Base-by-base conservation (phyloP, 2,329 filamentous ascomycete genomes). In the Aspergillus sp. region DNA sequence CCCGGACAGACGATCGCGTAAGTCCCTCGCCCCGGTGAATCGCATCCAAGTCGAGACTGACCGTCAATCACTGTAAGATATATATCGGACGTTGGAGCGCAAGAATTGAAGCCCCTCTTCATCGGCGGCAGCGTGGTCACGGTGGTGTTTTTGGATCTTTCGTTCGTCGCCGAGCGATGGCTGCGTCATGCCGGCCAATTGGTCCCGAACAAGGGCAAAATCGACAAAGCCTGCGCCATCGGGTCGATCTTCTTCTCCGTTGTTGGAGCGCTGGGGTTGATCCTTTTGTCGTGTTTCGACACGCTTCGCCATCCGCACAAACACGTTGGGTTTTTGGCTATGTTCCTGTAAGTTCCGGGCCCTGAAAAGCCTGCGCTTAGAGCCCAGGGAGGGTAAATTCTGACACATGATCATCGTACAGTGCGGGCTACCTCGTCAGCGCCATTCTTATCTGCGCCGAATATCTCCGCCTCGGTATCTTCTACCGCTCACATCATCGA, bases 391-490 rank as follows among this genome's bases (percentile, higher is more conserved):
- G 39, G n/a, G 5, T 22, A 14, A 36, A 16, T 24, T 39, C 31
- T 53, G 12, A 54, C 4, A 24, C 24, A 24, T 24, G 24, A 24
- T 24, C 24, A 24, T 24, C 24, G 24, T 6, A 6, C 47, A 79
- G 77, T 57, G 87, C 76, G 14, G 95, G 92, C 36, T 98, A 96
- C 74, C 80, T 97, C 56, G 72, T 96, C 56, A 91, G 88, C 4
- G 93, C 94, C 57, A 84, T 97, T 66, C 94, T 93, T 76, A 90
- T 94, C 65, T 97, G 93, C 80, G 87, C 86, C 79, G 92, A 97
- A 75, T 97, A 96, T 75, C 89, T 95, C 70, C 87, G 91, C 2
- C 83, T 98, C 1, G 92, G 92, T 26, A 87, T 89, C 55, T 88
- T 89, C 73, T 91, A 93, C 80, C 89, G 89, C 63, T 65, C 72